Percentiles rank a stretch among this genome's conserved stretches.
phyloP scores from a whole-genome alignment of 345 rosid species.

The Brassica juncea region DNA sequence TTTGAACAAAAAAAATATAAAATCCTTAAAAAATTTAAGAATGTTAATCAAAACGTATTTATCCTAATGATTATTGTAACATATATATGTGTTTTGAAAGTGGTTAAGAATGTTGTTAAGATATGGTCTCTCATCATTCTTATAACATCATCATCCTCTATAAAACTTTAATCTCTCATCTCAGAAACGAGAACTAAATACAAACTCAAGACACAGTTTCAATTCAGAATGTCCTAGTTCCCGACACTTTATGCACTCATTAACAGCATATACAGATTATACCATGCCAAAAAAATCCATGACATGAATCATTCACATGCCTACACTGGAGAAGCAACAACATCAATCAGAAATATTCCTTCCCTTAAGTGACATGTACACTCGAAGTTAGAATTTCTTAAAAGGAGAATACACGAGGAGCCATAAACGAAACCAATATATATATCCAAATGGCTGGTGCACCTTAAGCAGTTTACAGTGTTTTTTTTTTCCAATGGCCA shows the following conservation, averaged over 20 bases:
- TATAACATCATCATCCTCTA: not conserved
- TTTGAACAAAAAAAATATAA: no score
- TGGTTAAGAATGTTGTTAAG: not conserved
- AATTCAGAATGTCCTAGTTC: not conserved
- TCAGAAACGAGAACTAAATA: not conserved
- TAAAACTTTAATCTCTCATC: not conserved
- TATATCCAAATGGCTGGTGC: slow-evolving; percentile 5
- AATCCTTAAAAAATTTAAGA: no score
- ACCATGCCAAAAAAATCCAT: not conserved
- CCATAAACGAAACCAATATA: not conserved
- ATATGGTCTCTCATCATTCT: not conserved
- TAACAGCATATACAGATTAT: not conserved
- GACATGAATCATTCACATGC: slow-evolving; percentile 5
- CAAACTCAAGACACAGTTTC: not conserved
- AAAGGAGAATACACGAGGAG: not conserved
- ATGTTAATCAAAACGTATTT: no score
- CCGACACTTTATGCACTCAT: not conserved
- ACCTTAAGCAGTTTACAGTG: not conserved
- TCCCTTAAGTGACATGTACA: slow-evolving; percentile 10
- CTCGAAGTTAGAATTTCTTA: slow-evolving; percentile 1
- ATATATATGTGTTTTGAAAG: not conserved
- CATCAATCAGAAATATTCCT: not conserved
- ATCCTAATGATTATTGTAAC: no score
- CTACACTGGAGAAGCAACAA: not conserved
- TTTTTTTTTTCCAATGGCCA: not conserved